Base-by-base conservation (phyloP, 345 rosid genomes). In the Eucalyptus brandiana region DNA sequence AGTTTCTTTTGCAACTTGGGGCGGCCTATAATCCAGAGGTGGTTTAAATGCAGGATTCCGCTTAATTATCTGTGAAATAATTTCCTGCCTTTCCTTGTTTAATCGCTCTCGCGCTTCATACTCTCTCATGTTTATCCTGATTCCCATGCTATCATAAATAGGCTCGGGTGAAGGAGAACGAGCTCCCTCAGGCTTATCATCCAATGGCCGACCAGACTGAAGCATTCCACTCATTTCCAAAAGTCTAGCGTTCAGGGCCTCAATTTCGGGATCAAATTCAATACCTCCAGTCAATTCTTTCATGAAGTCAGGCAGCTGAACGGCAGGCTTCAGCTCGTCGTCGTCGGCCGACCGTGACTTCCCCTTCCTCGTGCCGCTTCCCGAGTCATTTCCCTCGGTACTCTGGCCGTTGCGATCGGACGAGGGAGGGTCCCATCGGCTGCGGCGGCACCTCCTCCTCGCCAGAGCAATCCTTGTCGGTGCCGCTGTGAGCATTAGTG, bases 131-230 rank as follows among this genome's bases (percentile, higher is more conserved):
- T 97, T 95, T 10, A 97, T 95, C 94, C 99, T 95, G 89, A 95
- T 94, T 42, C 99, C 99, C 97, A 96, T 93, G 91, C 95, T 96
- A 94, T 96, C 99, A 91, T 98, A 98, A 12, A 98, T 90, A 0
- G 99, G 99, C 90, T 98, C 99, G 0, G 99, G 99, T 12, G 99
- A 98, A 60, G 99, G 99, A 67, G 98, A 97, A 93, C 99, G 92
- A 30, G 96, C 96, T 19, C 99, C 99, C 89, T 97, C 99, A 3
- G 97, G 98, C 88, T 96, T 93, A 93, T 96, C 98, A 90, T 95
- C 99, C 28, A 97, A 93, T 88, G 96, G 94, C 95, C 95, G 87
- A 80, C 97, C 97, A 44, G 98, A 95, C 90, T 96, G 97, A 90
- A 97, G 87, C 93, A 96, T 92, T 86, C 99, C 91, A 90, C 98